Evolutionary conservation across 1,284 basidiomycete species (phyloP).

Genomic region (Golubevia sp.): DNA sequence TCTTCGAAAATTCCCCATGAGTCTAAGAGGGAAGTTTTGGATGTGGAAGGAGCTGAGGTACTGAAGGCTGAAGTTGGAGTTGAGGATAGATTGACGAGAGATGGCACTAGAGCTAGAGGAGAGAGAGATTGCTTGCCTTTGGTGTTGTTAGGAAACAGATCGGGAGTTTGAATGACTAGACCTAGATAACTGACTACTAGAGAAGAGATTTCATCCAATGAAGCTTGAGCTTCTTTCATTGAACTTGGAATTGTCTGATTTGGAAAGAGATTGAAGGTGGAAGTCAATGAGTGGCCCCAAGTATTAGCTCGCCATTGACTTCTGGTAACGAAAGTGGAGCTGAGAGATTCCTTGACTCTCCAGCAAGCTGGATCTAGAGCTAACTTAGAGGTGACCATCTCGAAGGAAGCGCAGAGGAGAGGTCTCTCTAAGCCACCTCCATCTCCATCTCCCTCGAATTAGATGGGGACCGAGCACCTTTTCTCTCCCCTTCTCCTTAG

Average conservation of each 20-base stretch:
- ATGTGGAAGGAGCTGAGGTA: conserved; percentile 68
- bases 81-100: conserved; percentile 20
- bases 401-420: too few species aligned
- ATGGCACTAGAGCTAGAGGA: conserved; percentile 70
- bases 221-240: conserved; percentile 66
- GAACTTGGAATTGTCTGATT: conserved; percentile 37
- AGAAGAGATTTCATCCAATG: conserved; percentile 23
- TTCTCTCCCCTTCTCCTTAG: too few species aligned
- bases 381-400: too few species aligned
- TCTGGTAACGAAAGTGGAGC: too few species aligned
- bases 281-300: background rate
- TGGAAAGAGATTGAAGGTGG: background rate
- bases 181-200: conserved; percentile 89
- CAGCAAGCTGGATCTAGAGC: too few species aligned
- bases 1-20: conserved; percentile 52
- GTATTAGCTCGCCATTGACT: too few species aligned
- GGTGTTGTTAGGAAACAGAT: conserved; percentile 75
- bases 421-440: too few species aligned
- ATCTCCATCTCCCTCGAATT: too few species aligned
- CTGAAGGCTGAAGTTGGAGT: conserved; percentile 64
- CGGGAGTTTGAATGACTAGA: conserved; percentile 83
- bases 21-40: conserved; percentile 29
- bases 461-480: background rate
- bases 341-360: too few species aligned
- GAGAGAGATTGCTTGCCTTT: conserved; percentile 35